Base-by-base conservation (phyloP, 2,329 filamentous ascomycete species). In the Cordyceps cateniannulata region DNA sequence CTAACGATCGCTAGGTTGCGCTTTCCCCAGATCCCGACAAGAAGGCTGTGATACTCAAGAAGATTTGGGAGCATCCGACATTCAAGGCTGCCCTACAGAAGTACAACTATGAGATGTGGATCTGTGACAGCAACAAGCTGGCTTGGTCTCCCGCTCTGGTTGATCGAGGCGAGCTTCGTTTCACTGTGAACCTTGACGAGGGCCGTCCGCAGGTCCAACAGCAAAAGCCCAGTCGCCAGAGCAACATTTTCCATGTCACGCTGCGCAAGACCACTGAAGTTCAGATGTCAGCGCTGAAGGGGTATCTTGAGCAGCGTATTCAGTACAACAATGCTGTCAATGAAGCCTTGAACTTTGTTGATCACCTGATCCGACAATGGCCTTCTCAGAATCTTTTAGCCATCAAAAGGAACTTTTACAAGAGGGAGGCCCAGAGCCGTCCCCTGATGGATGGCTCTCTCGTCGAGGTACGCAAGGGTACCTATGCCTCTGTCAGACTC, bases 291-390 rank as follows among this genome's bases (percentile, higher is more conserved):
- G 78, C 82, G 0, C 80, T 98, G 0, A 75, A 81, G 3, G 77
- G 79, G 0, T 97, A 93, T 69, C 77, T 96, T 2, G 68, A 78
- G 1, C 80, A 85, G 52, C 76, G 81, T 62, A 76, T 81, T 22
- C 73, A 79, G 1, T 89, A 89, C 71, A 83, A 88, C 69, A 84
- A 83, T 42, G 76, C 81, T 22, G 85, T 93, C 22, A 80, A 93
- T 8, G 90, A 95, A 69, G 87, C 89, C 16, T 84, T 98, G 72
- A 96, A 89, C 70, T 97, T 97, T 69, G 78, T 97, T 5, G 95
- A 99, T 65, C 95, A 99, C 69, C 78, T 93, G 8, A 79, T 99
- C 60, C 90, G 95, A 5, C 86, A 96, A 72, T 81, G 77, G n/a
- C 91, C 95, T 0, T 87, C 87, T 0, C 76, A 85, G 67, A 75